Conservation (phyloP, 1,284 basidiomycete genomes). For the Xerocomus nothofagi region DNA sequence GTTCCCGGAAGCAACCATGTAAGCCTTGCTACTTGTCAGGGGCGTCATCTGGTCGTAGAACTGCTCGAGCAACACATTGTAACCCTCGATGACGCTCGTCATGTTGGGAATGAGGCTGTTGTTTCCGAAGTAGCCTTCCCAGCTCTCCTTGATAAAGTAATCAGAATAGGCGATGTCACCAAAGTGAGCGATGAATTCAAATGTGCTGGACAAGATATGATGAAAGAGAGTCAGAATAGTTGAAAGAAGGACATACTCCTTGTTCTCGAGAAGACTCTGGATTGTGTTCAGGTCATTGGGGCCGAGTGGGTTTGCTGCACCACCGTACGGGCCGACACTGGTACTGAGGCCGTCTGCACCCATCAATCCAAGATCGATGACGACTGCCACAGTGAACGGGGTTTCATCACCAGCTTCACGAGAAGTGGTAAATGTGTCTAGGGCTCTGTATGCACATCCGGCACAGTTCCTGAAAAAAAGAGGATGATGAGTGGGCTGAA, state of each 20-base stretch:
- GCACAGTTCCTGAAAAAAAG: slow-evolving; percentile 24
- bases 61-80: slow-evolving; percentile 27
- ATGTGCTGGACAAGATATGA: slow-evolving; percentile 20
- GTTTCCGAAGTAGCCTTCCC: slow-evolving; percentile 32
- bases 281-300: slow-evolving; percentile 32
- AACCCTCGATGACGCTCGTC: slow-evolving; percentile 29
- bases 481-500: background rate
- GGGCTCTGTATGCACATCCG: slow-evolving; percentile 28
- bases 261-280: slow-evolving; percentile 32
- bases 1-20: slow-evolving; percentile 31
- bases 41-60: slow-evolving; percentile 30
- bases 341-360: slow-evolving; percentile 31
- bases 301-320: slow-evolving; percentile 24
- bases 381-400: slow-evolving; percentile 26
- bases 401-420: slow-evolving; percentile 20
- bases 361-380: slow-evolving; percentile 32
- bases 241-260: slow-evolving; percentile 19
- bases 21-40: slow-evolving; percentile 26
- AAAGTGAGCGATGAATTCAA: slow-evolving; percentile 27
- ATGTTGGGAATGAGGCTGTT: slow-evolving; percentile 28
- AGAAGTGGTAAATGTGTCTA: slow-evolving; percentile 29
- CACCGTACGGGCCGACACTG: slow-evolving; percentile 28
- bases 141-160: slow-evolving; percentile 33
- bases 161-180: slow-evolving; percentile 32
- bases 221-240: background rate